Percentiles rank a stretch among this genome's conserved stretches.
phyloP scores from a whole-genome alignment of 176 grass and related monocot species.

The Areca catechu region DNA sequence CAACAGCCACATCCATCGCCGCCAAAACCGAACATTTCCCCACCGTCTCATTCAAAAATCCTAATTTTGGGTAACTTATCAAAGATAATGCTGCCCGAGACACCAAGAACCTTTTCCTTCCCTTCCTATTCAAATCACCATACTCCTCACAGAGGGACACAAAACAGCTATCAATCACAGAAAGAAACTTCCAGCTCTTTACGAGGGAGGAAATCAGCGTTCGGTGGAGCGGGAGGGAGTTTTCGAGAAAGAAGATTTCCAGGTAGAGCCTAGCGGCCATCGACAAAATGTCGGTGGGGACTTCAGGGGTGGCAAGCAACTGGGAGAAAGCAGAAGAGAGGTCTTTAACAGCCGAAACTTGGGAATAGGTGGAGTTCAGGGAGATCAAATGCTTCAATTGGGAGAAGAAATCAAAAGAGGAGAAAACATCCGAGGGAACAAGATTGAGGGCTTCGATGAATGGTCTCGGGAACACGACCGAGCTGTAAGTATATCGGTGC shows the following conservation, averaged over 20 bases:
- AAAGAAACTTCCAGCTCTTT: constrained; percentile 54
- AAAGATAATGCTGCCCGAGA: constrained; percentile 68
- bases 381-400: constrained; percentile 65
- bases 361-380: constrained; percentile 68
- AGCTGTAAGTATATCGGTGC: constrained; percentile 84
- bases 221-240: constrained; percentile 72
- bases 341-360: constrained; percentile 58
- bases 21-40: constrained; percentile 53
- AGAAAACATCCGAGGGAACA: constrained; percentile 21
- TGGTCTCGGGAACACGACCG: constrained; percentile 62
- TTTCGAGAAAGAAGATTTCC: constrained; percentile 88
- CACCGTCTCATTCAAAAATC: constrained; percentile 69
- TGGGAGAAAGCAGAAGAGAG: constrained; percentile 54
- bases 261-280: constrained; percentile 50
- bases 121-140: constrained; percentile 43
- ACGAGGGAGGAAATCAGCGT: constrained; percentile 71
- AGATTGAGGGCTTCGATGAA: constrained; percentile 46
- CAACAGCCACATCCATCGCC: constrained; percentile 63
- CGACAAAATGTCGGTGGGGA: constrained; percentile 26
- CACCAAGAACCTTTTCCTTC: constrained; percentile 65
- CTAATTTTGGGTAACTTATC: constrained; percentile 91
- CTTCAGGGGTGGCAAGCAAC: constrained; percentile 35
- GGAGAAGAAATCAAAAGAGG: constrained; percentile 37
- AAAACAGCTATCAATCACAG: constrained; percentile 47
- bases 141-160: constrained; percentile 63